Evolutionary conservation across 2,329 filamentous ascomycete species (phyloP), one percentile per base, ranked within the genome.

Genomic region (Xylariaceae sp.): DNA sequence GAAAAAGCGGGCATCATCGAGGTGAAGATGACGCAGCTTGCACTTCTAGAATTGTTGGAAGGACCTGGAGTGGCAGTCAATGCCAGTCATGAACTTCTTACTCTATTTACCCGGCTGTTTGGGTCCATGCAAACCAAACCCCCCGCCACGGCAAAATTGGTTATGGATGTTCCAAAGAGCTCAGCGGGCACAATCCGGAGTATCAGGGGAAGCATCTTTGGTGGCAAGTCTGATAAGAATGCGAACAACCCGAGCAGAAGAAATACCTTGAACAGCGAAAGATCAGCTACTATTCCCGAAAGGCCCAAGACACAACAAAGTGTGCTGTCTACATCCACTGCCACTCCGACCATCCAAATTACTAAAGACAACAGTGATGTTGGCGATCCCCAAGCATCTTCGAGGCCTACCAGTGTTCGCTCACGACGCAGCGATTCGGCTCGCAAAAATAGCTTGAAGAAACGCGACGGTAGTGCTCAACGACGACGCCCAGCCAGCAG

Each of bases 11-110:
- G 81, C 39, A 84, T 98, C 34, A 69, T 98, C n/a, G 88, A 97
- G 65, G 83, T 96, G 50, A 95, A 95, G 65, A 95, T 97, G 80
- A 96, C 92, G 10, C 91, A 97, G 60, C 73, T 98, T 48, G 79
- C 86, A 4, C 76, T 98, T 17, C 67, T 93, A 3, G 92, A 97
- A 66, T 71, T 93, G 14, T 71, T 88, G 3, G 90, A 96, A 62
- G 90, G 90, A 1, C 82, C 90, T 0, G 84, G 88, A 47, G 80
- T 85, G 45, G 92, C 93, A 16, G 88, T 97, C 40, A 95, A 95
- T 61, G 84, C 86, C 49, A 91, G 87, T 61, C 82, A 88, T 53
- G 90, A 96, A 65, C 74, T 98, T 32, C 71, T 98, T 17, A 82
- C 82, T 14, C 72, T 97, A 1, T 98, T 93, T 61, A 79, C 83